A percentile compares a stretch with the other conserved stretches of the same genome.
Conservation (phyloP, 805 yeast species). For the Lipomyces sp. region DNA sequence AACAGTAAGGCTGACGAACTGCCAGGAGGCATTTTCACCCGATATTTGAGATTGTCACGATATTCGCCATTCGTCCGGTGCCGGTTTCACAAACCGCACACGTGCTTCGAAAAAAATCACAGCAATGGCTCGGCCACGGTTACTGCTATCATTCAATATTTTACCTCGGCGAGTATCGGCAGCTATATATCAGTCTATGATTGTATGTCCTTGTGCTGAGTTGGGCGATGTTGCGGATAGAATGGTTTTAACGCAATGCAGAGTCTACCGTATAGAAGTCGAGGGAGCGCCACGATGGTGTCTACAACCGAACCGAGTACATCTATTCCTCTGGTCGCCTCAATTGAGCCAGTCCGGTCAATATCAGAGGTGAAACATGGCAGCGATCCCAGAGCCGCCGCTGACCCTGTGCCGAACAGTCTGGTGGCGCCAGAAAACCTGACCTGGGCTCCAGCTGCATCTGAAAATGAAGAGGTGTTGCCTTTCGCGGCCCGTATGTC, state of each 20-base stretch:
- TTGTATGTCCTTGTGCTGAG: not conserved
- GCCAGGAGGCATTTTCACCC: not conserved
- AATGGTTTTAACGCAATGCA: not conserved
- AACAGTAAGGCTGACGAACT: not conserved
- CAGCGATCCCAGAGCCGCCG: not conserved
- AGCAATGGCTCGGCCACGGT: slow-evolving; percentile 2
- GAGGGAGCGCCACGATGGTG: not conserved
- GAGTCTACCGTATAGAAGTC: not conserved
- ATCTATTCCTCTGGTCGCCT: not conserved
- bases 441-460: not conserved
- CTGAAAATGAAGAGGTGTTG: not conserved
- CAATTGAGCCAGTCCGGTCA: not conserved
- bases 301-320: not conserved
- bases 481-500: slow-evolving; percentile 12
- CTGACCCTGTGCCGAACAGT: not conserved
- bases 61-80: not conserved
- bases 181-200: not conserved
- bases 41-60: not conserved
- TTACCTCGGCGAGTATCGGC: not conserved
- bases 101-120: not conserved
- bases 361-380: not conserved
- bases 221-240: not conserved
- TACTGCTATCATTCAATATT: slow-evolving; percentile 1
- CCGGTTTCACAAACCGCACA: not conserved
- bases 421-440: not conserved